Base-by-base conservation (phyloP, 192 early-diverging fungal species). In the Mortierella hygrophila region DNA sequence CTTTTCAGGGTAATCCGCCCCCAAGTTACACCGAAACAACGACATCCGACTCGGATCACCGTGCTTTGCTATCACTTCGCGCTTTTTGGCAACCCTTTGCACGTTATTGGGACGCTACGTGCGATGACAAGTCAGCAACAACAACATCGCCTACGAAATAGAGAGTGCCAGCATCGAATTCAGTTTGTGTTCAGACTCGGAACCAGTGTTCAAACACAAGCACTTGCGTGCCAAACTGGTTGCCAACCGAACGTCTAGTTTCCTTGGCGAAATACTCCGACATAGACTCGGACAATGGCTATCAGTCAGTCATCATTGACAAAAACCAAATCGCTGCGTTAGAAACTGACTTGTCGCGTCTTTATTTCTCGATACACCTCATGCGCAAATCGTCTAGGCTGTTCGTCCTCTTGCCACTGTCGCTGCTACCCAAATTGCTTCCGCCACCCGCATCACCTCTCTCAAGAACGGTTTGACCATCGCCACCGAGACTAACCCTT, bases 401-500 rank as follows among this genome's bases (percentile, higher is more conserved):
- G 63, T 86, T 40, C 91, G 90, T 52, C 87, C 92, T 72, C 85
- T 92, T 86, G 93, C 92, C 63, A 89, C 91, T 57, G 60, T 23
- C 60, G 88, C 88, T 75, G 82, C 88, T 54, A 78, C 85, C 47
- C 69, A 83, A 26, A 68, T 79, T 40, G 74, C 82, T 65, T 79
- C 91, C 42, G 84, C 84, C 60, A 95, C 95, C 52, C 92, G 93
- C 77, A 92, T 94, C 77, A 94, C 95, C 38, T 85, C 91, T 16
- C 89, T 97, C 76, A 87, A 92, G 71, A 97, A 96, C 84, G 96
- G 96, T 21, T 93, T 97, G 68, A 97, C 95, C 44, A 87, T 97
- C 37, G 96, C 96, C 18, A 95, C 96, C 41, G 96, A 97, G 88
- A 80, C 94, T 76, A 95, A 96, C 88, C 95, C 95, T 20, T 83